phyloP scores from a whole-genome alignment of 805 yeast species.

The Tetrapisispora iriomotensis region DNA sequence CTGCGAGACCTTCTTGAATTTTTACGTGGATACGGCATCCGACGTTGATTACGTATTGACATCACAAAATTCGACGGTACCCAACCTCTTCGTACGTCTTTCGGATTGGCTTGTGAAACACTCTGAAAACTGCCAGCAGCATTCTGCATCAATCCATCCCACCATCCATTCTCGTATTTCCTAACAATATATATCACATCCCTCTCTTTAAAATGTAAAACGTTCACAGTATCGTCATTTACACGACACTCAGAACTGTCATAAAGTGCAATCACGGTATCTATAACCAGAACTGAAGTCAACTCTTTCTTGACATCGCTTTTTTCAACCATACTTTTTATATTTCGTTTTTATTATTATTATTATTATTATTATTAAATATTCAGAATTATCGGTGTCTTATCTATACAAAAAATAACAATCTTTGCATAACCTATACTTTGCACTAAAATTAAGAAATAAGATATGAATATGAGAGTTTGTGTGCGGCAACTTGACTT shows the following conservation, averaged over 20 bases:
- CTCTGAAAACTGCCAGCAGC: too few species aligned
- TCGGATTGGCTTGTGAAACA: neutral
- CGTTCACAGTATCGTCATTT: neutral
- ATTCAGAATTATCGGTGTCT: too few species aligned
- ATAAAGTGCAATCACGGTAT: constrained; percentile 11
- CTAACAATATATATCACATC: constrained; percentile 62
- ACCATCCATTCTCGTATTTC: constrained; percentile 65
- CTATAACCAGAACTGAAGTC: constrained; percentile 4
- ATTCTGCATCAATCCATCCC: constrained; percentile 58
- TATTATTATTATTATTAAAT: too few species aligned
- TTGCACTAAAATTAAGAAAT: too few species aligned
- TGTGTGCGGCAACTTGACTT: too few species aligned
- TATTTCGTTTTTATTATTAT: too few species aligned
- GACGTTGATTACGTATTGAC: neutral
- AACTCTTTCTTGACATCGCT: constrained; percentile 4
- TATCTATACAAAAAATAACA: too few species aligned
- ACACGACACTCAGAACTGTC: constrained; percentile 3
- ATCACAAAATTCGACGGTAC: constrained; percentile 39
- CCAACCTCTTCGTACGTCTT: constrained; percentile 60
- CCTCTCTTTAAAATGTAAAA: constrained; percentile 34
- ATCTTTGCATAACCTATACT: too few species aligned
- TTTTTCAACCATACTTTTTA: too few species aligned
- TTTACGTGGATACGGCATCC: neutral
- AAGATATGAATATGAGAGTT: too few species aligned
- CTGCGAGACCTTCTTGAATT: neutral